Base-by-base conservation (phyloP, 2,329 filamentous ascomycete genomes). In the Cadophora malorum region DNA sequence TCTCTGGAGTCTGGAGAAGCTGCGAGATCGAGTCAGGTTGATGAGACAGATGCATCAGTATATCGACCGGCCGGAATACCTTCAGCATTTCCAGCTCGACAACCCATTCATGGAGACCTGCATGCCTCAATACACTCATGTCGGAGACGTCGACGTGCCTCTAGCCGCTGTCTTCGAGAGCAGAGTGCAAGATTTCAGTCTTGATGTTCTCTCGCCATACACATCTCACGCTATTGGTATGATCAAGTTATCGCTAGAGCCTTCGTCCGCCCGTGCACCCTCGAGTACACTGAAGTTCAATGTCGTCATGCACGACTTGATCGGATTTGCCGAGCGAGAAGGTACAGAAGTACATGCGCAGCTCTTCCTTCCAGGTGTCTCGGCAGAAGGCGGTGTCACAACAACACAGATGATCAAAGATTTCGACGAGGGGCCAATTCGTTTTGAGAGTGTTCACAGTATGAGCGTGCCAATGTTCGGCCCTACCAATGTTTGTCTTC, bases 21-120 rank as follows among this genome's bases (percentile, higher is more conserved):
- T 99, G 21, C 90, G 94, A 69, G 90, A 93, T 69, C 90, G 96
- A 33, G 90, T 98, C 12, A 88, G 93, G 64, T 88, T 92, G 71
- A 99, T 99, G 96, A 90, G 96, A 55, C 95, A 97, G 79, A 92
- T 98, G 87, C 91, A 97, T 77, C 95, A 98, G 79, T 98, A 97
- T 76, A 88, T 98, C 73, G 94, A 97, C 76, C 91, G 96, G 67
- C 96, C 96, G 1, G 95, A 98, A 77, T 97, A 97, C 76, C 89
- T 94, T 64, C 92, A 96, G 78, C 96, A 98, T 75, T 91, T 98
- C 77, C 93, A 92, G 73, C 86, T 97, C 19, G 93, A 95, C 73
- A 97, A 97, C 65, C 95, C 96, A 0, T 99, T 99, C 77, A 89
- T 92, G 25, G 96, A 99, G 78, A 85, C 90, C 0, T 96, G 92